These are phyloP conservation scores for Cladorrhinum sp. DNA, from an alignment of 2,329 filamentous ascomycete genomes.

Conservation along the genomic window DNA sequence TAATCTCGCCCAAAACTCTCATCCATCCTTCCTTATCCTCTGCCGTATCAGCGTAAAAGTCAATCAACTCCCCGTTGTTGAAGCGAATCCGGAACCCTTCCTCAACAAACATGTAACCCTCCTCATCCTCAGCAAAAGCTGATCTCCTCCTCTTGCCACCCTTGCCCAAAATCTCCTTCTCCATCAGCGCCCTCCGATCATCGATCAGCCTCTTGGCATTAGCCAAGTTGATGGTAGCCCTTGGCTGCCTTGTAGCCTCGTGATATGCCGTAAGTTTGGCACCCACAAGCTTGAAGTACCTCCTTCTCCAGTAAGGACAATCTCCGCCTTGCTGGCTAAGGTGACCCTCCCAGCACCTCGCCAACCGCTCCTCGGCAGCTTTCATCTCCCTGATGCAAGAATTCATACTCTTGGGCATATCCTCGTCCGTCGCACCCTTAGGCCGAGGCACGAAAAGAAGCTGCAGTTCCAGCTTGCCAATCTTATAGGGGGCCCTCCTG, in stretches of 20 bases:
- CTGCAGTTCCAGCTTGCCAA: conserved; percentile 92
- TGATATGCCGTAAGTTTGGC: conserved; percentile 94
- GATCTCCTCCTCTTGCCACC: conserved; percentile 82
- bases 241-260: conserved; percentile 89
- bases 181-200: conserved; percentile 77
- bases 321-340: conserved; percentile 97
- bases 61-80: conserved; percentile 95
- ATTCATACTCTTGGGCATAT: conserved; percentile 99
- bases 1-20: conserved; percentile 73
- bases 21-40: conserved; percentile 94
- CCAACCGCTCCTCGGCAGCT: conserved; percentile 77
- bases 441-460: conserved; percentile 92
- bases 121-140: conserved; percentile 95
- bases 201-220: conserved; percentile 94
- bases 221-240: conserved; percentile 92
- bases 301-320: conserved; percentile 95
- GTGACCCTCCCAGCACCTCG: conserved; percentile 80
- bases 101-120: conserved; percentile 99
- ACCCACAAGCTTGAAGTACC: conserved; percentile 92
- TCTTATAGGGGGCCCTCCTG: conserved; percentile 89
- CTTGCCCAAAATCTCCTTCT: conserved; percentile 76
- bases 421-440: conserved; percentile 80
- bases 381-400: conserved; percentile 90
- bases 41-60: conserved; percentile 92
- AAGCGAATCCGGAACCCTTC: conserved; percentile 99